phyloP scores from a whole-genome alignment of 208 protist genomes.

The Naegleria gruberi region DNA sequence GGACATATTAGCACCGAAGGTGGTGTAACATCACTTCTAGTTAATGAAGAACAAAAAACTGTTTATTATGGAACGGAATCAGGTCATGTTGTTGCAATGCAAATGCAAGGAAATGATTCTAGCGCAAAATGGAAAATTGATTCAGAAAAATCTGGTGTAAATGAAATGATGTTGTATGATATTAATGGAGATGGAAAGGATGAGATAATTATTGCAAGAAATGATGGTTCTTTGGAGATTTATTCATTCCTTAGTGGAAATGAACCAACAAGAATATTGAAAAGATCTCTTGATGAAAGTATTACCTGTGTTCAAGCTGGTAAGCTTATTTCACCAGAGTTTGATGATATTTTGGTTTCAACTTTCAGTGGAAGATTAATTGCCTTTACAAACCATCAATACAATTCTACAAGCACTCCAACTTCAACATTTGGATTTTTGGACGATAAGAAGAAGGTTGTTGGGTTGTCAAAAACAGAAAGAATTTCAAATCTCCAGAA shows the following conservation, averaged over 20 bases:
- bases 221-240: conserved; percentile 63
- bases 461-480: conserved; percentile 6
- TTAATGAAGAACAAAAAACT: background rate
- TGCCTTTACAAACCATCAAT: conserved; percentile 42
- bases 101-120: background rate
- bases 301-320: conserved; percentile 18
- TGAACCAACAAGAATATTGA: conserved; percentile 14
- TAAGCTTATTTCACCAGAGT: background rate
- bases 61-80: conserved; percentile 32
- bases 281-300: conserved; percentile 30
- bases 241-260: conserved; percentile 33
- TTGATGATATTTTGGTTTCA: conserved; percentile 54
- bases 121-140: background rate
- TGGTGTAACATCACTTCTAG: background rate
- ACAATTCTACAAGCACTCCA: background rate
- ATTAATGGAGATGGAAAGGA: conserved; percentile 53
- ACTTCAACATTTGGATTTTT: background rate
- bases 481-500: conserved; percentile 15
- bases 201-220: conserved; percentile 63
- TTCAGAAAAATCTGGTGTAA: conserved; percentile 35
- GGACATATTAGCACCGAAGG: conserved; percentile 16
- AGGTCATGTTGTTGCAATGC: background rate
- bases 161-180: conserved; percentile 48
- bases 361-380: conserved; percentile 61
- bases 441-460: background rate